Evolutionary conservation across 164 flowering plant genomes (phyloP).

Genomic region (Berberis thunbergii): DNA sequence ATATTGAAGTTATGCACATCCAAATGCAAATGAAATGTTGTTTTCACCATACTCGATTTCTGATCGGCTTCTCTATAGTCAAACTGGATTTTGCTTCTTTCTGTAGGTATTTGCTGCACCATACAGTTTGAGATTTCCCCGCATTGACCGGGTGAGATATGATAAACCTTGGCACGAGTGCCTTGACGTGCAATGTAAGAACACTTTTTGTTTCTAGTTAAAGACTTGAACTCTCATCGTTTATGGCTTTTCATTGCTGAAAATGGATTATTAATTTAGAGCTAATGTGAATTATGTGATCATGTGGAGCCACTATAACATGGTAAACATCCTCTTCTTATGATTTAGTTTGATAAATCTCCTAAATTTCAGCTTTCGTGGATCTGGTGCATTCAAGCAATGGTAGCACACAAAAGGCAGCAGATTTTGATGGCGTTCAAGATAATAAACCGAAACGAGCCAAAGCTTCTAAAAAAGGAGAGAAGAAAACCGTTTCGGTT

Average conservation of each 20-base stretch:
- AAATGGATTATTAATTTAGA: no score
- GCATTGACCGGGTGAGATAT: slow-evolving; percentile 85
- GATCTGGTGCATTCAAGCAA: slow-evolving; percentile 82
- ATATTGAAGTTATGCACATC: not conserved
- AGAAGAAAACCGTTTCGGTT: slow-evolving; percentile 36
- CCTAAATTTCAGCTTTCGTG: slow-evolving; percentile 53
- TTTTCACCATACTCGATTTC: not conserved
- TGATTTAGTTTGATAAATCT: not conserved
- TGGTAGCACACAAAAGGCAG: slow-evolving; percentile 68
- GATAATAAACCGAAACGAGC: slow-evolving; percentile 28
- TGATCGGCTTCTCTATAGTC: not conserved
- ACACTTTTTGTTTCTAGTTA: not conserved
- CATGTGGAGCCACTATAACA: not conserved
- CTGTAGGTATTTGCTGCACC: slow-evolving; percentile 93
- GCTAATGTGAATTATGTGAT: not conserved
- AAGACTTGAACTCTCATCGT: no score
- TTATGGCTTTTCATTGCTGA: no score
- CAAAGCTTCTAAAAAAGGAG: slow-evolving; percentile 42
- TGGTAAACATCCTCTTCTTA: not conserved
- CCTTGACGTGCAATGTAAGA: slow-evolving; percentile 88
- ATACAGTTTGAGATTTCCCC: slow-evolving; percentile 89
- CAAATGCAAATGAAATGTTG: not conserved
- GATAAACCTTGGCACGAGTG: slow-evolving; percentile 99
- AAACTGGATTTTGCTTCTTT: not conserved
- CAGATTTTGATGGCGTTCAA: slow-evolving; percentile 25